A percentile compares a stretch with the other conserved stretches of the same genome.
Evolutionary conservation across 106 monocot species (phyloP).

Genomic region (Phalaenopsis equestris): DNA sequence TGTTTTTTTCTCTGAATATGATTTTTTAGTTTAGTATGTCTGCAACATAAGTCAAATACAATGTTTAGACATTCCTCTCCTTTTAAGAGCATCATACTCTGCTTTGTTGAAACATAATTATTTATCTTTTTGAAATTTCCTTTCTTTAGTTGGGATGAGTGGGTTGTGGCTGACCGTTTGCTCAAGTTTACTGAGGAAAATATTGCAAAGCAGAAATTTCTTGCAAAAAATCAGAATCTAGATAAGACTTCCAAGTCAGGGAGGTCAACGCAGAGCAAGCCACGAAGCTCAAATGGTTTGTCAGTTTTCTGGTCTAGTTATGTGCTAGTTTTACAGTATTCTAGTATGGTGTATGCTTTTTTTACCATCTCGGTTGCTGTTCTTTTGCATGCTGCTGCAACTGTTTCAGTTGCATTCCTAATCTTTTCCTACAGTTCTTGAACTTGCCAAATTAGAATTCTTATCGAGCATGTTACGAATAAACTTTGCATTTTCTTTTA

Average conservation of each 20-base stretch:
- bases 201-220: slow-evolving; percentile 48
- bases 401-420: neutral
- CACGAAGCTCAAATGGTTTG: slow-evolving; percentile 64
- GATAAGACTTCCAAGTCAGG: slow-evolving; percentile 66
- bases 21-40: neutral
- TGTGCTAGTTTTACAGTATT: neutral
- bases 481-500: neutral
- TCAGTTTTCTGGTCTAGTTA: slow-evolving; percentile 9
- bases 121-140: slow-evolving; percentile 12
- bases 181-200: slow-evolving; percentile 74
- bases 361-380: neutral
- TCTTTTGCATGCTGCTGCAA: neutral
- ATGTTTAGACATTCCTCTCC: neutral
- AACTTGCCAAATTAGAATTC: neutral
- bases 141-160: slow-evolving; percentile 90
- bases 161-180: slow-evolving; percentile 70
- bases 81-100: slow-evolving; percentile 1
- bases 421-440: neutral
- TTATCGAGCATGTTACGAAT: neutral
- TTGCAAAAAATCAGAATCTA: slow-evolving; percentile 40
- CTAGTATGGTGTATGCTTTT: neutral
- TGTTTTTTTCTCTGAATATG: neutral
- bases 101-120: neutral
- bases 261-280: slow-evolving; percentile 58
- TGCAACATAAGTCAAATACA: neutral